Conservation (phyloP, 2,329 filamentous ascomycete genomes). For the Colletotrichum godetiae region DNA sequence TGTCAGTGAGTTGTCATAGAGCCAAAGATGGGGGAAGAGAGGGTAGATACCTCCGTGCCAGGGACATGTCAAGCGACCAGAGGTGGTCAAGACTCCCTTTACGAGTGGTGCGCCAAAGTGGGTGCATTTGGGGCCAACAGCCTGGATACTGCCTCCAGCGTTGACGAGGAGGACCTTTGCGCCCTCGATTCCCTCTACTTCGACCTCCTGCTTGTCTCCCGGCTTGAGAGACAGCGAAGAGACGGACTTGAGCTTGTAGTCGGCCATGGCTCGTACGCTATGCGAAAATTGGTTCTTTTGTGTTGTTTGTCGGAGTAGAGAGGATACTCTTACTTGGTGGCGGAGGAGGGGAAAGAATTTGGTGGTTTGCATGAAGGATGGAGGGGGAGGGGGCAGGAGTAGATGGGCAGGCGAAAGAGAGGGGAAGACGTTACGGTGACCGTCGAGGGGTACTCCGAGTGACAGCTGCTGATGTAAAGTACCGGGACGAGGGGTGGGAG, state of each 20-base stretch:
- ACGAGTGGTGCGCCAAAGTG: constrained; percentile 93
- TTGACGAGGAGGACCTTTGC: constrained; percentile 91
- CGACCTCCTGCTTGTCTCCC: constrained; percentile 87
- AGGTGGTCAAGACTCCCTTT: constrained; percentile 84
- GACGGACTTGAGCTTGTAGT: constrained; percentile 81
- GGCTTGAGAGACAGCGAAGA: constrained; percentile 79
- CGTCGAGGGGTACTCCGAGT: constrained; percentile 13
- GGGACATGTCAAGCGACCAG: constrained; percentile 89
- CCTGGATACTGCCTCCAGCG: constrained; percentile 79
- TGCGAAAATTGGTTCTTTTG: constrained; percentile 40
- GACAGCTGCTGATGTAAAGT: background rate
- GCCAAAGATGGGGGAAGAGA: background rate
- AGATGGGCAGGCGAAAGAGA: background rate
- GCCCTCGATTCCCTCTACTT: constrained; percentile 88
- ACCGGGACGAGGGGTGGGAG: background rate
- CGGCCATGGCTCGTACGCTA: constrained; percentile 58
- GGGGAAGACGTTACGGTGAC: background rate
- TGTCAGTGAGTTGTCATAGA: background rate
- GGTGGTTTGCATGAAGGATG: constrained; percentile 26
- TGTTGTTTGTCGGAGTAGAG: constrained; percentile 1
- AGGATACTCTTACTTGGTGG: background rate
- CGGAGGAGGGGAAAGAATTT: constrained; percentile 18
- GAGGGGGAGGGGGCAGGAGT: background rate
- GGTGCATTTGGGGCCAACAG: constrained; percentile 84
- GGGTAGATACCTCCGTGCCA: constrained; percentile 86